Percentiles rank a stretch among this genome's conserved stretches.
These are phyloP conservation scores for Curvularia sp. DNA, from an alignment of 2,329 filamentous ascomycete species.

Conservation along the genomic window DNA sequence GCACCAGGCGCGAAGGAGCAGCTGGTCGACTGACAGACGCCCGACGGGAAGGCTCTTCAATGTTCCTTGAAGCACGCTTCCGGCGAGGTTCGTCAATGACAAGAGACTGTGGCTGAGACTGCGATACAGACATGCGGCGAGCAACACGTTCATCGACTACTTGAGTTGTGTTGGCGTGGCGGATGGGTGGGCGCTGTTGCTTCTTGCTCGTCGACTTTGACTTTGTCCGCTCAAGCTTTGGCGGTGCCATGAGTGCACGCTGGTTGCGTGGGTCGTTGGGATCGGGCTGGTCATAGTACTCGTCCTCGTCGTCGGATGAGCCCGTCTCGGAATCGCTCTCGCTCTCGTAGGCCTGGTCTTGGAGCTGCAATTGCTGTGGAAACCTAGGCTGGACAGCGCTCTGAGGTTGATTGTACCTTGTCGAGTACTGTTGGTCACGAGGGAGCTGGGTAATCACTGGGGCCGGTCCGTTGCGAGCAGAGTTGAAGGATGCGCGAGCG, in stretches of 20 bases:
- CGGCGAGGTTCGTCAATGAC: slow-evolving; percentile 24
- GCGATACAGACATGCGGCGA: slow-evolving; percentile 17
- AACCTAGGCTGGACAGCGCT: slow-evolving; percentile 18
- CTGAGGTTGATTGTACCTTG: slow-evolving; percentile 35
- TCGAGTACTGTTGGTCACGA: slow-evolving; percentile 34
- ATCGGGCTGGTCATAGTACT: slow-evolving; percentile 23
- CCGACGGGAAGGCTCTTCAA: slow-evolving; percentile 31
- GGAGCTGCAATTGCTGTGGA: slow-evolving; percentile 16
- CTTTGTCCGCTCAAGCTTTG: slow-evolving; percentile 23
- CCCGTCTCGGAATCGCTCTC: slow-evolving; percentile 20
- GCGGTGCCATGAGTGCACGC: slow-evolving; percentile 39
- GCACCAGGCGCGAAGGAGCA: slow-evolving; percentile 44
- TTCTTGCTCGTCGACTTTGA: slow-evolving; percentile 15
- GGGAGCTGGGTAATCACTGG: slow-evolving; percentile 37
- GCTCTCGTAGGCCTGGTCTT: slow-evolving; percentile 24
- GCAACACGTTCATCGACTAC: slow-evolving; percentile 19
- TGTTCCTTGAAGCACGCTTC: slow-evolving; percentile 23
- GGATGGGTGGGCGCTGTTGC: slow-evolving; percentile 32
- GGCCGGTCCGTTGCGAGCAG: slow-evolving; percentile 25
- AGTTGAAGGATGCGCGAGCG: slow-evolving; percentile 30
- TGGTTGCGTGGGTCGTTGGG: slow-evolving; percentile 13
- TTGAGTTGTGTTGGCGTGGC: slow-evolving; percentile 39
- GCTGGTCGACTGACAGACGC: slow-evolving; percentile 44
- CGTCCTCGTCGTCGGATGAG: slow-evolving; percentile 28
- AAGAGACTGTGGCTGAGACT: slow-evolving; percentile 20